These are phyloP conservation scores for Gynostemma pentaphyllum DNA, from an alignment of 306 rosid genomes.

Conservation along the genomic window DNA sequence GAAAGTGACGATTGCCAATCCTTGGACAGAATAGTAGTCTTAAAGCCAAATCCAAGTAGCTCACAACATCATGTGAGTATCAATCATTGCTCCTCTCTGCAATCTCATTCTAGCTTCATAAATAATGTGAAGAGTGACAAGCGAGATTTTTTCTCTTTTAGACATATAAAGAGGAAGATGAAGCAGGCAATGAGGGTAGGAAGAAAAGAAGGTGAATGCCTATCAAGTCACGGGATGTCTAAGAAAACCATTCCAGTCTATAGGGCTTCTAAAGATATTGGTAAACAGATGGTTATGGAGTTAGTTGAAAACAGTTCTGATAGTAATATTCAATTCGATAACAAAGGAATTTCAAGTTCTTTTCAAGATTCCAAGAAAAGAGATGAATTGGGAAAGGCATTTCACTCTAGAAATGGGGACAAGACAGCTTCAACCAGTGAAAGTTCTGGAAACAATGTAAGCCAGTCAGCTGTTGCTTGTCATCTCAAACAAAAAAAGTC, in stretches of 20 bases:
- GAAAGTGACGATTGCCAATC: slow-evolving; percentile 16
- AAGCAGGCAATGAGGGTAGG: slow-evolving; percentile 31
- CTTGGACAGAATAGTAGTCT: slow-evolving; percentile 33
- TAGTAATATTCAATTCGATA: neutral
- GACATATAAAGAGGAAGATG: slow-evolving; percentile 40
- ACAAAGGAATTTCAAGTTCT: slow-evolving; percentile 12
- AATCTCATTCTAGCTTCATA: slow-evolving; percentile 19
- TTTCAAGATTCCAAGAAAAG: slow-evolving; percentile 19
- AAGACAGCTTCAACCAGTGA: slow-evolving; percentile 31
- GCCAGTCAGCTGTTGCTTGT: neutral
- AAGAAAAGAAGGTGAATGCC: slow-evolving; percentile 31
- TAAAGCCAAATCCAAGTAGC: slow-evolving; percentile 28
- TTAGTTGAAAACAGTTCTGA: slow-evolving; percentile 18
- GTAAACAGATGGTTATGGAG: slow-evolving; percentile 18
- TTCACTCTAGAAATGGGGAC: slow-evolving; percentile 22
- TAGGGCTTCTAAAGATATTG: slow-evolving; percentile 20
- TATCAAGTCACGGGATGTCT: slow-evolving; percentile 10
- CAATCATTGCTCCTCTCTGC: slow-evolving; percentile 14
- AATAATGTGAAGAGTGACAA: slow-evolving; percentile 17
- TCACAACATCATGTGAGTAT: slow-evolving; percentile 9
- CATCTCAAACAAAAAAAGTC: slow-evolving; percentile 19
- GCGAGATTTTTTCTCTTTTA: slow-evolving; percentile 24
- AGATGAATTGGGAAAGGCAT: slow-evolving; percentile 16
- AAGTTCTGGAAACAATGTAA: slow-evolving; percentile 13
- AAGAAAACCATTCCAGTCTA: slow-evolving; percentile 11